Base-by-base conservation (phyloP, 495 filamentous ascomycete species). In the Penicillium simplicissimum region DNA sequence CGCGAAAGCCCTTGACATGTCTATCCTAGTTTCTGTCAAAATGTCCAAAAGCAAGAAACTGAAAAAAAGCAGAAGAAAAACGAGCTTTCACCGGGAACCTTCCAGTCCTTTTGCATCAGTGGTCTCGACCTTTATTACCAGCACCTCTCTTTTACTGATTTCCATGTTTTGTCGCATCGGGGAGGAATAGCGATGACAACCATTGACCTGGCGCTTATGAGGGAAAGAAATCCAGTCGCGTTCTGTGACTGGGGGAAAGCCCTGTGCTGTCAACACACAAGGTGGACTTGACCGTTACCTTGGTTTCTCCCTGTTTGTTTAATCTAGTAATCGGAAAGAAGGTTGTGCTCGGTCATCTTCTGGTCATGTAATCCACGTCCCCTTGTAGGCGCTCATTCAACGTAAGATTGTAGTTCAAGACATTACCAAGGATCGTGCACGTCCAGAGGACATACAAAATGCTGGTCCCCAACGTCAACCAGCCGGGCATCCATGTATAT, bases 201-300 rank as follows among this genome's bases (percentile, higher is more conserved):
- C 67, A 84, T 83, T 87, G 81, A 81, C 84, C 51, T 77, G 79
- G 87, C 85, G 85, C 91, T 95, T 81, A 96, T 88, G 92, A 96
- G 91, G 92, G 92, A 96, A 96, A 96, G 92, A 96, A 91, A 95
- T 86, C 78, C 82, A 77, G 82, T 79, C 76, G 75, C 69, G 66
- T 63, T 70, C 68, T 72, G 67, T 71, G 73, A 74, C 78, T 81
- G 85, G 88, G 91, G 90, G 92, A 96, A 96, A 90, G 92, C 92
- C 92, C 91, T 96, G 92, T 92, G 85, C 85, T 84, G 78, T 79
- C 77, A 78, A 79, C 78, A 72, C 35, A 77, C 76, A 73, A 85
- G 84, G 76, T 83, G 80, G 74, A 85, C 84, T 84, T 88, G 72
- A 85, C 69, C 79, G 85, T 86, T 81, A 71, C 75, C 79, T 81